Evolutionary conservation across 306 rosid species (phyloP).

Genomic region (Albizia julibrissin): DNA sequence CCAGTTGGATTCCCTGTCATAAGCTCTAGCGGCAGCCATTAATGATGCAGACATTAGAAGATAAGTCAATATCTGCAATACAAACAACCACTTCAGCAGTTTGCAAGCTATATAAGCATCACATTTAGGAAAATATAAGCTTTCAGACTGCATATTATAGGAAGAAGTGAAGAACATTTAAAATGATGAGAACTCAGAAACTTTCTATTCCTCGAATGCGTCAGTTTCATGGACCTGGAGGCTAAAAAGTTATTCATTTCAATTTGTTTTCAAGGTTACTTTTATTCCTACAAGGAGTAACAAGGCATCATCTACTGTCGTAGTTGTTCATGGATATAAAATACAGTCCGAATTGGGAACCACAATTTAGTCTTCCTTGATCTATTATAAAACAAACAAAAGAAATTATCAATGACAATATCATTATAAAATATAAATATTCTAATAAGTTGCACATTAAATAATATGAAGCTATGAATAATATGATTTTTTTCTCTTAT

Average conservation of each 20-base stretch:
- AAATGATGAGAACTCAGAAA: not conserved
- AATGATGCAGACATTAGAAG: conserved; percentile 85
- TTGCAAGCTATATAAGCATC: conserved; percentile 8
- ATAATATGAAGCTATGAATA: not conserved
- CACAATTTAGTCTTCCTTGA: not conserved
- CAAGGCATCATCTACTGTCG: not conserved
- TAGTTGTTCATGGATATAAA: not conserved
- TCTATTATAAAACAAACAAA: not conserved
- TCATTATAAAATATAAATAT: not conserved
- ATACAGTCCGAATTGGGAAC: not conserved
- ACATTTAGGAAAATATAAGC: not conserved
- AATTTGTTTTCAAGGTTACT: not conserved
- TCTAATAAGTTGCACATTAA: not conserved
- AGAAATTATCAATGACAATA: not conserved
- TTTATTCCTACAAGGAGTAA: not conserved
- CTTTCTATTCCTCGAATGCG: not conserved
- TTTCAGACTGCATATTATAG: not conserved
- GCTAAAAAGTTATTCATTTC: not conserved
- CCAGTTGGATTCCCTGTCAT: conserved; percentile 87
- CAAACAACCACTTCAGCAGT: conserved; percentile 27
- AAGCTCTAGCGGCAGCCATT: conserved; percentile 78
- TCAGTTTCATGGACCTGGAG: conserved; percentile 6
- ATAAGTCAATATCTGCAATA: conserved; percentile 80
- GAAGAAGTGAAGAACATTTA: not conserved
- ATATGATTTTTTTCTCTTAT: not conserved